Percentiles rank a stretch among this genome's conserved stretches.
Evolutionary conservation across 306 rosid genomes (phyloP).

Genomic region (Fragaria vesca): DNA sequence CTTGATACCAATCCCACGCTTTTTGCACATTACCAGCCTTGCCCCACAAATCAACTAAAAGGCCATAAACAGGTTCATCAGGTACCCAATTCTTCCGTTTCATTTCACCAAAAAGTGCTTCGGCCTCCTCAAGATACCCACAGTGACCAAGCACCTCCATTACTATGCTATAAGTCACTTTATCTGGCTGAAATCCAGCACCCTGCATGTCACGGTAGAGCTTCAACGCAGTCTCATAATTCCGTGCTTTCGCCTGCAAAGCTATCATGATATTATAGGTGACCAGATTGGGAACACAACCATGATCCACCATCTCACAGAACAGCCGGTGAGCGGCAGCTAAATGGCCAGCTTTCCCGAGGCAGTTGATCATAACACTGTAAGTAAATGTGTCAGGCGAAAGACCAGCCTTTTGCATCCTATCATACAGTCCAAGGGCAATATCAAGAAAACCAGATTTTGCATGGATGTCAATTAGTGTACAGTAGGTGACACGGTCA

Average conservation of each 20-base stretch:
- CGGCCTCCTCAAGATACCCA: constrained; percentile 86
- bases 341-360: constrained; percentile 92
- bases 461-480: constrained; percentile 94
- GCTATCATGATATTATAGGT: constrained; percentile 94
- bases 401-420: constrained; percentile 88
- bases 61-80: constrained; percentile 93
- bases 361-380: constrained; percentile 94
- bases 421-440: constrained; percentile 77
- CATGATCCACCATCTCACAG: constrained; percentile 76
- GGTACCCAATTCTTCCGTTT: constrained; percentile 75
- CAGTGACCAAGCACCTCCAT: constrained; percentile 99
- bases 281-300: constrained; percentile 88
- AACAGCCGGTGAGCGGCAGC: constrained; percentile 75
- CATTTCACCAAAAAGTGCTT: constrained; percentile 77
- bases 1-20: constrained; percentile 88
- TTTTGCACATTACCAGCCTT: constrained; percentile 86
- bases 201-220: constrained; percentile 79
- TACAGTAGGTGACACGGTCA: constrained; percentile 94
- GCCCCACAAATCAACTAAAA: constrained; percentile 95
- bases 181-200: constrained; percentile 88
- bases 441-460: constrained; percentile 86
- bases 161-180: constrained; percentile 87
- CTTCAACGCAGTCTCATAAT: constrained; percentile 69
- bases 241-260: constrained; percentile 96
- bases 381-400: constrained; percentile 92